A percentile compares a stretch with the other conserved stretches of the same genome.
Evolutionary conservation across 2,329 filamentous ascomycete species (phyloP).

Genomic region (Xylaria sp.): DNA sequence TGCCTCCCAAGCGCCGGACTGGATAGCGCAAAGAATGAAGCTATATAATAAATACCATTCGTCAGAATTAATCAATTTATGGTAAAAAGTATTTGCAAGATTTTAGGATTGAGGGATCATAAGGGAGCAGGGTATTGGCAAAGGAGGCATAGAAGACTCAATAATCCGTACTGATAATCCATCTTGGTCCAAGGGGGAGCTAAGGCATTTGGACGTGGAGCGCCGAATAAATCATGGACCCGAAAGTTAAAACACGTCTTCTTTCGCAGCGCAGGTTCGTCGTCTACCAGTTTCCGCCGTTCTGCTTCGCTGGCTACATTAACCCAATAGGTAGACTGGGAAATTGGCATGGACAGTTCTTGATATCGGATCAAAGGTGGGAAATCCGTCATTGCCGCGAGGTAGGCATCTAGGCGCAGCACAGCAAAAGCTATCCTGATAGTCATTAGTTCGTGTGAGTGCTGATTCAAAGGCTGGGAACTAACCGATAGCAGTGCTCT

Average conservation of each 20-base stretch:
- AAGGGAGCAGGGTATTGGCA: too few species aligned
- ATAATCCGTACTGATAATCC: constrained; percentile 39
- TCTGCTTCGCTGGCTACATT: constrained; percentile 38
- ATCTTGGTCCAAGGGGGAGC: constrained; percentile 39
- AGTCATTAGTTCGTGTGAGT: constrained; percentile 20
- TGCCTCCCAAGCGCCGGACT: constrained; percentile 41
- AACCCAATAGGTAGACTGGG: constrained; percentile 41
- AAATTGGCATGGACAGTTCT: constrained; percentile 43
- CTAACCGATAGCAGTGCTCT: constrained; percentile 40
- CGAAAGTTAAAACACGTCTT: constrained; percentile 34
- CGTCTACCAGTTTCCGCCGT: constrained; percentile 24
- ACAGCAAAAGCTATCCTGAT: constrained; percentile 41
- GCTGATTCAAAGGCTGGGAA: background rate
- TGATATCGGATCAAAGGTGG: constrained; percentile 43
- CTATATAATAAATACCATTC: background rate
- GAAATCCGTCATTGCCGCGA: constrained; percentile 39
- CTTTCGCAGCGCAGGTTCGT: constrained; percentile 29
- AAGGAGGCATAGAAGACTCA: background rate
- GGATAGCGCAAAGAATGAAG: constrained; percentile 43
- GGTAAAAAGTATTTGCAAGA: background rate
- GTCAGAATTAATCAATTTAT: background rate
- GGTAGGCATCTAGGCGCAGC: constrained; percentile 44
- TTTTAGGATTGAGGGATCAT: background rate
- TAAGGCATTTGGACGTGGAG: constrained; percentile 38
- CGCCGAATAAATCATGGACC: constrained; percentile 42